Conservation (phyloP, 1,284 basidiomycete genomes). For the Cerrena zonata region DNA sequence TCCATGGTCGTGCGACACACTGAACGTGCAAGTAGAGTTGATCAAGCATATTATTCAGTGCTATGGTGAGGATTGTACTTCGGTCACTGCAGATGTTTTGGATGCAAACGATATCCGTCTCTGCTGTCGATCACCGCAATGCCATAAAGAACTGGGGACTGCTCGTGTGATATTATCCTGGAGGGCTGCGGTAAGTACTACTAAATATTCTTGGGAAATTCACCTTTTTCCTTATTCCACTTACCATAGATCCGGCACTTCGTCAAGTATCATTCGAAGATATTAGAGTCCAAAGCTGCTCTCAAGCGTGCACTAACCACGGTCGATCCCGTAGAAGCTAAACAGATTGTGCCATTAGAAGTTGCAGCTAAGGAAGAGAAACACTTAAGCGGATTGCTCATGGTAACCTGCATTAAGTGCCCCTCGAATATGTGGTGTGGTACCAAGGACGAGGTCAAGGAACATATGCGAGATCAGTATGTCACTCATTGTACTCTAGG, state of each 20-base stretch:
- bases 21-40: background rate
- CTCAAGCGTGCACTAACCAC: too few relatives aligned
- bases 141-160: background rate
- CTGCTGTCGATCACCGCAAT: background rate
- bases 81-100: background rate
- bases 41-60: background rate
- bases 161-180: background rate
- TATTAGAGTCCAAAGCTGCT: background rate
- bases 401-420: too few relatives aligned
- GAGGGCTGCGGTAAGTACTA: background rate
- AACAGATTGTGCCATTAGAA: background rate
- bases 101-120: background rate
- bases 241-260: background rate
- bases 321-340: background rate
- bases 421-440: too few relatives aligned
- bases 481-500: too few relatives aligned
- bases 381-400: too few relatives aligned
- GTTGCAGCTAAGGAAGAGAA: background rate
- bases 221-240: background rate
- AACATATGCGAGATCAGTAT: too few relatives aligned
- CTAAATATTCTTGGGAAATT: background rate
- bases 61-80: background rate
- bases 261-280: background rate
- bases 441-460: too few relatives aligned
- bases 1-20: background rate